A percentile compares a stretch with the other conserved stretches of the same genome.
Evolutionary conservation across 1,284 basidiomycete species (phyloP).

Genomic region (Ustilago xerochloae): DNA sequence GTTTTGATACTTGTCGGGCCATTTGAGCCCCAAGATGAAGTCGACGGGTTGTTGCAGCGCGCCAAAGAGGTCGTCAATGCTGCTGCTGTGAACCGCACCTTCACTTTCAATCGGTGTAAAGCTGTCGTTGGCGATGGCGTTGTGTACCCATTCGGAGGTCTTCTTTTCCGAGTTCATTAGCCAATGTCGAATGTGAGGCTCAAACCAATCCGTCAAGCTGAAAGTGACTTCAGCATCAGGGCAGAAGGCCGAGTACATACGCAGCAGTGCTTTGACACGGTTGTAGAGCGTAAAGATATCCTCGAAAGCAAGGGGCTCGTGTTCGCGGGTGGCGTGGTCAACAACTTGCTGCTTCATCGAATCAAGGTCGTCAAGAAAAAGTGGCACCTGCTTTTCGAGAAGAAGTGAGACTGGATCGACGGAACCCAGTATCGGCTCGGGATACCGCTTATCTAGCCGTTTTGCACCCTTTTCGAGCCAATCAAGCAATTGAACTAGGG

Average conservation of each 20-base stretch:
- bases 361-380: constrained; percentile 79
- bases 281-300: constrained; percentile 89
- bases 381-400: constrained; percentile 78
- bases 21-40: constrained; percentile 87
- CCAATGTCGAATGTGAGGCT: constrained; percentile 90
- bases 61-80: constrained; percentile 94
- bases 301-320: constrained; percentile 53
- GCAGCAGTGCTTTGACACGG: constrained; percentile 77
- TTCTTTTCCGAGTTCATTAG: constrained; percentile 87
- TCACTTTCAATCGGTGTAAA: constrained; percentile 75
- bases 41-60: constrained; percentile 89
- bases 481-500: constrained; percentile 80
- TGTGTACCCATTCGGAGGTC: constrained; percentile 87
- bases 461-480: constrained; percentile 90
- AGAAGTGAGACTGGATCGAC: constrained; percentile 75
- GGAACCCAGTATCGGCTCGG: constrained; percentile 77
- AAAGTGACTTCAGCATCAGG: constrained; percentile 70
- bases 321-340: constrained; percentile 55
- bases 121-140: constrained; percentile 57
- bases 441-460: constrained; percentile 83
- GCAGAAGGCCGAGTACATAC: constrained; percentile 84
- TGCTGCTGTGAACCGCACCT: constrained; percentile 87
- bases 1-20: constrained; percentile 89
- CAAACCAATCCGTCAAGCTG: constrained; percentile 75
- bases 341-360: constrained; percentile 62